Percentiles rank a stretch among this genome's conserved stretches.
Conservation (phyloP, 192 early-diverging fungal species). For the Rhizophagus prolifer region DNA sequence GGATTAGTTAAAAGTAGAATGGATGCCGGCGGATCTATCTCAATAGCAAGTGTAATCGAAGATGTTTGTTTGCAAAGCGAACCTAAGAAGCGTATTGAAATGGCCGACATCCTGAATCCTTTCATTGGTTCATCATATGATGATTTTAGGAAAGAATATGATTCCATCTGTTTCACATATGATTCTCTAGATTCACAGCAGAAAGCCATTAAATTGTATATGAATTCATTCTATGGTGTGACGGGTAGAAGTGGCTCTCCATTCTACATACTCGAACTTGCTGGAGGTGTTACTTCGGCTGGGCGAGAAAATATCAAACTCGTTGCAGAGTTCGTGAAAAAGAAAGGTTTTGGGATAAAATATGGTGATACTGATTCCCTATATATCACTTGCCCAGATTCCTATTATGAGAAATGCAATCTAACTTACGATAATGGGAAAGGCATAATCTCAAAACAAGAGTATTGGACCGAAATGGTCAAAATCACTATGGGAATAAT, state of each 20-base stretch:
- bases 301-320: slow-evolving; percentile 15
- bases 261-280: neutral
- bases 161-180: neutral
- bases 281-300: neutral
- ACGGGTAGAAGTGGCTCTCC: neutral
- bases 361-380: slow-evolving; percentile 6
- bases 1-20: slow-evolving; percentile 8
- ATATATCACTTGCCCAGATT: slow-evolving; percentile 8
- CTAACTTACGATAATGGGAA: too few species aligned
- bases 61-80: neutral
- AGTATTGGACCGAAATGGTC: neutral
- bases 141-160: neutral
- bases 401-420: too few species aligned
- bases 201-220: slow-evolving; percentile 9
- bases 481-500: slow-evolving; percentile 9
- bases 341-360: slow-evolving; percentile 6
- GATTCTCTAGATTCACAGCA: neutral
- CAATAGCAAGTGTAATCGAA: neutral
- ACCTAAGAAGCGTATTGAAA: neutral
- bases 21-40: neutral
- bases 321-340: neutral
- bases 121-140: neutral
- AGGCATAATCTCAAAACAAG: neutral
- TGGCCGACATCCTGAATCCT: neutral
- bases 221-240: slow-evolving; percentile 10